Base-by-base conservation (phyloP, 1,139 yeast species). In the Kluyveromyces sp. region DNA sequence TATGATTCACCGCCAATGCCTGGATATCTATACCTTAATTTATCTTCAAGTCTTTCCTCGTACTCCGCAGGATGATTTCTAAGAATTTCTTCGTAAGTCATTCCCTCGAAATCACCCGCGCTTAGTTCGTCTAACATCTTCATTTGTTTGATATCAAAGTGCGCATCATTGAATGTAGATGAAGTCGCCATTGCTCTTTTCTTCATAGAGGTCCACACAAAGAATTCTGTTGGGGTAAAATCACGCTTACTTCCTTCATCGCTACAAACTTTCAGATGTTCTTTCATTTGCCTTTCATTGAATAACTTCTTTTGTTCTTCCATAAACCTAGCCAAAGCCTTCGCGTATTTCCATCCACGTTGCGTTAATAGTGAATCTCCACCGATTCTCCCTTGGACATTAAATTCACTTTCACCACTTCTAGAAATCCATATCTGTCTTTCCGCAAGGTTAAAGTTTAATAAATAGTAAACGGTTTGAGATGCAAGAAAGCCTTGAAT, bases 1-100 rank as follows among this genome's bases (percentile, higher is more conserved):
- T 90, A 90, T 0, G 95, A 85, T 67, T 90, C 97, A 33, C 97
- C 97, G n/a, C 97, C 96, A 45, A 88, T 86, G 7, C 97, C 97
- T 2, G 97, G 97, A 61, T 89, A 90, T 54, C 97, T 72, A 66
- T 89, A 90, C 29, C 82, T 72, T 57, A 90, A 73, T 66, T 90
- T 90, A 64, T 87, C 83, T 40, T 74, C 72, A 54, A 87, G 69
- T 50, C 97, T 75, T 25, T 89, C 77, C 41, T 77, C 79, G 59
- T 83, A 90, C 64, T 92, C 97, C 39, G 75, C 77, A 0, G 97
- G 96, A 56, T 74, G 78, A 55, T 72, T 72, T 4, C 66, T 67
- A 61, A 83, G 84, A 53, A 90, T 88, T 59, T 88, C 92, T 43
- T 80, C 78, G 59, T 89, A 88, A 0, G 97, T 88, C 85, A 89